Evolutionary conservation across 129 eudicot genomes (phyloP).

Genomic region (Centaurea solstitialis): DNA sequence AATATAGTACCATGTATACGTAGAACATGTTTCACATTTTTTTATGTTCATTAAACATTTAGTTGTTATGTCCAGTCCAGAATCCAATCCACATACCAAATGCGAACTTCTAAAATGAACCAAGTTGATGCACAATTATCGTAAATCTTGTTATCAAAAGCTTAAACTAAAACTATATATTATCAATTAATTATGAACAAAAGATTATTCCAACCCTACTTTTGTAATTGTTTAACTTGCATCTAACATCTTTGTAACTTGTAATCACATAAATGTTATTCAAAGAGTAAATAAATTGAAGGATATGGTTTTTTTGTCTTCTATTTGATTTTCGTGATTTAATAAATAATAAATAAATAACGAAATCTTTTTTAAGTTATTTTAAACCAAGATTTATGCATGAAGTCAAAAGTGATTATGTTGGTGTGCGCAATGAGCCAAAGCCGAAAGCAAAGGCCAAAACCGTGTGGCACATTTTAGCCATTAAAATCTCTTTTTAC

Average conservation of each 20-base stretch:
- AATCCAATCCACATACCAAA: not conserved
- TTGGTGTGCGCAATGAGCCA: constrained; percentile 20
- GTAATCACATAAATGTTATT: no score
- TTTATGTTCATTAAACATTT: no score
- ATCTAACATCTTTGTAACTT: no score
- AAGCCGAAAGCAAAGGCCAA: constrained; percentile 32
- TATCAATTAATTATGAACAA: not conserved
- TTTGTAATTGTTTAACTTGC: no score
- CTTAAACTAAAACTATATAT: not conserved
- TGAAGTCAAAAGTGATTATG: constrained; percentile 28
- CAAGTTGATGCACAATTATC: not conserved
- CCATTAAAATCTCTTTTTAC: constrained; percentile 11
- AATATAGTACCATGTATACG: not conserved
- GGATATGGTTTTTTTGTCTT: not conserved
- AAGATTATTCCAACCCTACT: not conserved
- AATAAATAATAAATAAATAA: not conserved
- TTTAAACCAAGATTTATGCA: constrained; percentile 22
- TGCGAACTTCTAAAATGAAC: no score
- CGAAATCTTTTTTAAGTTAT: not conserved
- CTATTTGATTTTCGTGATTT: no score
- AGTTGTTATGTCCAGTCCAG: not conserved
- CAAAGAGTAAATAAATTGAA: no score
- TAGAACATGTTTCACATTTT: no score
- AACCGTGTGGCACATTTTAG: constrained; percentile 34
- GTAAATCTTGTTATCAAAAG: not conserved